phyloP scores from a whole-genome alignment of 192 early-diverging fungal species.

The Backusella australiensis region DNA sequence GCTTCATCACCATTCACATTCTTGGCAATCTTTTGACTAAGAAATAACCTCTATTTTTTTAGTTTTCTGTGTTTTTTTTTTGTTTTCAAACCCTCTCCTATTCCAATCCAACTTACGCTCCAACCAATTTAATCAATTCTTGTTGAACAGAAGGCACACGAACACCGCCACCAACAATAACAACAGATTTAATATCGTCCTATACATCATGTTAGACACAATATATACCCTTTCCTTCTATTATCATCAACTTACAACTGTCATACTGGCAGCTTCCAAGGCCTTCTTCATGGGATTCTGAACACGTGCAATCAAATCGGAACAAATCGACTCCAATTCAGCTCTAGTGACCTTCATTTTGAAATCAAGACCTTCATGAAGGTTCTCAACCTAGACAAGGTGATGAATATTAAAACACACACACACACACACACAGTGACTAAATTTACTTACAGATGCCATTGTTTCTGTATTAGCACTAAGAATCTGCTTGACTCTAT shows the following conservation, averaged over 20 bases:
- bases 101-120: slow-evolving; percentile 45
- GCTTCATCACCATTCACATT: slow-evolving; percentile 98
- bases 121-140: slow-evolving; percentile 63
- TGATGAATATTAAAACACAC: no score
- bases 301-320: slow-evolving; percentile 69
- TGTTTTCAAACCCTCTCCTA: no score
- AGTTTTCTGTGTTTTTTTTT: not conserved
- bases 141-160: slow-evolving; percentile 86
- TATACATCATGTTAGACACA: slow-evolving; percentile 2
- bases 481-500: slow-evolving; percentile 93
- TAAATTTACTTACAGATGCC: slow-evolving; percentile 57
- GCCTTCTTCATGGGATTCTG: slow-evolving; percentile 71
- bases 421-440: not conserved
- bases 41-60: not conserved
- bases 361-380: slow-evolving; percentile 89
- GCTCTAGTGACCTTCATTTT: slow-evolving; percentile 68
- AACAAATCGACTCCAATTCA: slow-evolving; percentile 71
- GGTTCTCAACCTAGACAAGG: slow-evolving; percentile 67
- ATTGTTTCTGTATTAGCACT: slow-evolving; percentile 89
- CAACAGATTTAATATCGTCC: slow-evolving; percentile 78
- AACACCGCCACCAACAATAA: slow-evolving; percentile 92
- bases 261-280: slow-evolving; percentile 64
- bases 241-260: slow-evolving; percentile 39
- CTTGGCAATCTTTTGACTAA: slow-evolving; percentile 82
- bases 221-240: not conserved